Base-by-base conservation (phyloP, 768 basidiomycete genomes). In the Crepidotus variabilis region DNA sequence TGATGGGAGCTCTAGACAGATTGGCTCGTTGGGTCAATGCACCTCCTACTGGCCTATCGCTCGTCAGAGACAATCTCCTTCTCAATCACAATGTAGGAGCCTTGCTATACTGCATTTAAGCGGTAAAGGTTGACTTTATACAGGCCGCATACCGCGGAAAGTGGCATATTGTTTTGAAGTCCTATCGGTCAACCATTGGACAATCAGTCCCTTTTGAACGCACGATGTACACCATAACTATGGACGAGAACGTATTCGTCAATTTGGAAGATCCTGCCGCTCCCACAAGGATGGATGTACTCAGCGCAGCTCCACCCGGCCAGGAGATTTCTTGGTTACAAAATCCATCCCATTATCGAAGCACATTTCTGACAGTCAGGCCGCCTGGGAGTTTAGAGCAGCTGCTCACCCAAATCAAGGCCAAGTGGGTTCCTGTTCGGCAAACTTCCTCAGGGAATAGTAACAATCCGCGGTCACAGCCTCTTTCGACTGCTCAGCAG, bases 21-120 rank as follows among this genome's bases (percentile, higher is more conserved):
- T 72, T 92, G 52, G 90, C 88, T 45, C 81, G 90, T 60, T 91
- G 89, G 90, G 80, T 86, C 24, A 90, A 92, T 70, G 87, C 90
- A n/a, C 90, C 90, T 2, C 77, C 84, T 10, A 79, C 81, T 53
- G 88, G 88, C 24, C 69, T 92, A 20, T 80, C 85, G 51, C 77
- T 87, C 50, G 85, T 92, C 34, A 72, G 76, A 58, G 81, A 88
- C 46, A 91, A 91, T 60, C 85, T 92, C 47, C 57, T 75, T 1
- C 73, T 77, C 35, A 92, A 92, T 61, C 88, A 92, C 67, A 84
- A 87, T 67, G 89, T 77, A 54, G 48, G 68, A 50, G 20, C 39
- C 72, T 61, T 36, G 43, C 60, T 47, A 21, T 51, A 58, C 59
- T 63, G 28, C 18, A 20, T 34, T 8, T 34, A n/a, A n/a, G n/a